Conservation (phyloP, 805 yeast species). For the Pichia thaimueangensis region DNA sequence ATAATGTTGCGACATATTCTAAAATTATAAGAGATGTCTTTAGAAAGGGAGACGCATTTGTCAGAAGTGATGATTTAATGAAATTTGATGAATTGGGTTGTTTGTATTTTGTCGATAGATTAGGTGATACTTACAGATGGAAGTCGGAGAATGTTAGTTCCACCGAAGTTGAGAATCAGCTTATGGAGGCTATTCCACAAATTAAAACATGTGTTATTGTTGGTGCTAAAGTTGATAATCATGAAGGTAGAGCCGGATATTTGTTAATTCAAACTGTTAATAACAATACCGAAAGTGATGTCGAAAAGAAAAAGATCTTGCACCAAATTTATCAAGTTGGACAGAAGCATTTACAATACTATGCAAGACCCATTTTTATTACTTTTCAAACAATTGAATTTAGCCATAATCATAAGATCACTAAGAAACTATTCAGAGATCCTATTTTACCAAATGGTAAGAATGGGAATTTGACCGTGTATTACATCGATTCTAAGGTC, state of each 20-base stretch:
- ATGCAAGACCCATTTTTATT: slow-evolving; percentile 79
- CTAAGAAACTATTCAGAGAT: slow-evolving; percentile 60
- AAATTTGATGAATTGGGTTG: slow-evolving; percentile 60
- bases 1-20: slow-evolving; percentile 68
- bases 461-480: slow-evolving; percentile 52
- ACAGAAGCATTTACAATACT: slow-evolving; percentile 56
- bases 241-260: slow-evolving; percentile 94
- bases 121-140: slow-evolving; percentile 97
- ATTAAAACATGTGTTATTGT: slow-evolving; percentile 76
- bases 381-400: slow-evolving; percentile 62
- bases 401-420: slow-evolving; percentile 78
- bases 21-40: slow-evolving; percentile 72
- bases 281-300: slow-evolving; percentile 22
- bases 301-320: slow-evolving; percentile 29
- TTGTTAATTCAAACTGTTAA: slow-evolving; percentile 56
- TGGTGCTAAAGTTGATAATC: slow-evolving; percentile 75
- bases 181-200: slow-evolving; percentile 35
- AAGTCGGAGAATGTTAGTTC: slow-evolving; percentile 93
- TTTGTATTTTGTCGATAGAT: slow-evolving; percentile 80
- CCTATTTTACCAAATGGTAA: slow-evolving; percentile 66
- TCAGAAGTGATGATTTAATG: slow-evolving; percentile 81
- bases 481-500: slow-evolving; percentile 50
- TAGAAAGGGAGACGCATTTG: slow-evolving; percentile 85
- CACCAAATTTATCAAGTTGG: slow-evolving; percentile 33
- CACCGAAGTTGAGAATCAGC: slow-evolving; percentile 81